Conservation (phyloP, 495 filamentous ascomycete genomes). For the Penicillium silybi region DNA sequence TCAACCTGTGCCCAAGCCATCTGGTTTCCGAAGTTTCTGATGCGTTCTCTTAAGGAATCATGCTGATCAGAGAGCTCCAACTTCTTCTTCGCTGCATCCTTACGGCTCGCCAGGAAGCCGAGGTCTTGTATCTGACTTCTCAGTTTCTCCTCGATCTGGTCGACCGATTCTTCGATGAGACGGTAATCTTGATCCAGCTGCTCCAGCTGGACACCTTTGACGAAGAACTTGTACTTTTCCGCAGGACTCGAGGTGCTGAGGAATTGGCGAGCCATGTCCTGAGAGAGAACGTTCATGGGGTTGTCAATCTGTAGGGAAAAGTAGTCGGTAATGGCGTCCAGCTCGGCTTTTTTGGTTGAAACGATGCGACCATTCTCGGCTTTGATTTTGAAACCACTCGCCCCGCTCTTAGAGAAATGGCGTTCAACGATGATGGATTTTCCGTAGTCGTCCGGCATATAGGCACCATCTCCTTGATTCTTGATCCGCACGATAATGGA, state of each 20-base stretch:
- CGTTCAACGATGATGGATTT: constrained; percentile 86
- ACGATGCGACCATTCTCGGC: constrained; percentile 63
- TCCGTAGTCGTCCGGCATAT: constrained; percentile 77
- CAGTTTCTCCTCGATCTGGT: constrained; percentile 63
- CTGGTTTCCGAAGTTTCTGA: constrained; percentile 51
- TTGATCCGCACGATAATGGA: constrained; percentile 78
- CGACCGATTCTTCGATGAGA: constrained; percentile 65
- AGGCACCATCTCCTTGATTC: constrained; percentile 80
- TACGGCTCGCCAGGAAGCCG: constrained; percentile 38
- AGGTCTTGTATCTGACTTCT: constrained; percentile 46
- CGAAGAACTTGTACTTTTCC: constrained; percentile 95
- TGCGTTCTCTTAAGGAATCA: constrained; percentile 48
- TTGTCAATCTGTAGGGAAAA: constrained; percentile 95
- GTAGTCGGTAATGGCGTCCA: constrained; percentile 92
- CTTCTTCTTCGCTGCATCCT: constrained; percentile 46
- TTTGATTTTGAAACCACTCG: constrained; percentile 85
- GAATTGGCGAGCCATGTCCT: constrained; percentile 93
- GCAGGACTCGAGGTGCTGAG: constrained; percentile 74
- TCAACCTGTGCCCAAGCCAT: constrained; percentile 73
- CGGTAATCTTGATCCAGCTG: constrained; percentile 89
- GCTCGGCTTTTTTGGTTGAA: constrained; percentile 77
- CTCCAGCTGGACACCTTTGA: constrained; percentile 91
- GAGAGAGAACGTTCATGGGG: constrained; percentile 94
- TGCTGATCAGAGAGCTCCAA: constrained; percentile 57
- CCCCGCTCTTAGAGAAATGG: constrained; percentile 72